Evolutionary conservation across 352 stramenopile genomes (phyloP), one percentile per base, ranked within the genome.

Genomic region (Globisporangium middletonii): DNA sequence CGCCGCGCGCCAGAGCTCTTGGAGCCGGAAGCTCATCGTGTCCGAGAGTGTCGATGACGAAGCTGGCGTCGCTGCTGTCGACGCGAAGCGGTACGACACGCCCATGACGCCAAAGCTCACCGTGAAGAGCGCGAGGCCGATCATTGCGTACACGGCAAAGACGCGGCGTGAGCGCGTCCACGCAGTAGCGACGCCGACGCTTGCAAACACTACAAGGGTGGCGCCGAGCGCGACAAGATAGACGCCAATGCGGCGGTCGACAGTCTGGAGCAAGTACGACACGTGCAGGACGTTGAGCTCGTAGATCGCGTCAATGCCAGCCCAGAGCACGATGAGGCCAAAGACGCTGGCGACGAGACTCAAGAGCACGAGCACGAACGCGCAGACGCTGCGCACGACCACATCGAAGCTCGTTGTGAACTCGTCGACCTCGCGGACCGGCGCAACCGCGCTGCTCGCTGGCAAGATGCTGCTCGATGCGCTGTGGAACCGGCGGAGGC

Each of bases 201-300:
- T 8, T 0, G 72, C 72, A 37, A 84, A 83, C 0, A 69, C 26
- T 9, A 68, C 56, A n/a, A 92, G 55, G 0, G 41, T 43, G 6
- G 58, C 60, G n/a, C 82, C 82, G 4, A 74, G 53, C 1, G 55
- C 42, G 2, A 85, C 56, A 26, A 89, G 54, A 30, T 88, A 88
- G 0, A 77, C 56, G 5, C 74, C 76, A 37, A 88, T 53, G 41
- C 72, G 65, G 15, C 69, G 74, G 46, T 88, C 76, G 48, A 88
- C 79, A 4, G 80, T 68, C 1, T 65, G 68, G 12, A 90, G 50
- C 28, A 89, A 30, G 28, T 77, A 75, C 47, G 82, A 84, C 1
- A 89, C 50, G 49, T 87, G 78, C 15, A 90, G 64, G 33, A 92
- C 69, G 52, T 89, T 92, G 45, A 89, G 68, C 33, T 87, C 64